These are phyloP conservation scores for Fennellomyces sp. DNA, from an alignment of 371 early-diverging fungal species.

Conservation along the genomic window DNA sequence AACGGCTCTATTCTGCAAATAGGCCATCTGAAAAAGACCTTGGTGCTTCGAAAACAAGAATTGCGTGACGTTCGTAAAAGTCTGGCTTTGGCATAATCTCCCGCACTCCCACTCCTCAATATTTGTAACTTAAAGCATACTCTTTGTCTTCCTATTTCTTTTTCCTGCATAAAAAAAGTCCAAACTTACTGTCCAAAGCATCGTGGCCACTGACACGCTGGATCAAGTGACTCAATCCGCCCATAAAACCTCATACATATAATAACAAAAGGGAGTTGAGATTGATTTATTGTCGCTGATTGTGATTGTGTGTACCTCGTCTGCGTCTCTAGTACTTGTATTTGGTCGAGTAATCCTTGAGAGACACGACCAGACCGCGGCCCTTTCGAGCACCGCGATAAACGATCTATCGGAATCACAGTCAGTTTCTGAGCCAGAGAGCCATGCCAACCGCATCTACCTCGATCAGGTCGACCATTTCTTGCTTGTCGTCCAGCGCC, in stretches of 20 bases:
- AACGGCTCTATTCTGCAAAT: not conserved
- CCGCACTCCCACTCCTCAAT: too few relatives aligned
- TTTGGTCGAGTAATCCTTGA: constrained; percentile 96
- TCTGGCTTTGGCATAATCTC: not conserved
- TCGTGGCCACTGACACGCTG: not conserved
- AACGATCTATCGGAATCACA: constrained; percentile 57
- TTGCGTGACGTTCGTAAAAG: constrained; percentile 22
- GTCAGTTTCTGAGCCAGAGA: not conserved
- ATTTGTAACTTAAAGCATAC: too few relatives aligned
- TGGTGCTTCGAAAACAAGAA: constrained; percentile 19
- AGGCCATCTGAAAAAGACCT: constrained; percentile 19
- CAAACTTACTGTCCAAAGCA: not conserved
- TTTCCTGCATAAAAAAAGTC: too few relatives aligned
- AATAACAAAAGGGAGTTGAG: too few relatives aligned
- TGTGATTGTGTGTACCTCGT: not conserved
- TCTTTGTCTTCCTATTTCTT: not conserved
- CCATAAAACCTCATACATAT: not conserved
- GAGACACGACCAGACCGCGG: constrained; percentile 92
- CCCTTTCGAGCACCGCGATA: constrained; percentile 95
- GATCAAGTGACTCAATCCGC: not conserved
- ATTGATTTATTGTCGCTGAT: too few relatives aligned
- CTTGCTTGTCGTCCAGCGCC: constrained; percentile 90
- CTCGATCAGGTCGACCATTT: constrained; percentile 88
- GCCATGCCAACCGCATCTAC: constrained; percentile 18
- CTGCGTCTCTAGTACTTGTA: constrained; percentile 78